Conservation (phyloP, 2,329 filamentous ascomycete species). For the Neoscytalidium dimidiatum region DNA sequence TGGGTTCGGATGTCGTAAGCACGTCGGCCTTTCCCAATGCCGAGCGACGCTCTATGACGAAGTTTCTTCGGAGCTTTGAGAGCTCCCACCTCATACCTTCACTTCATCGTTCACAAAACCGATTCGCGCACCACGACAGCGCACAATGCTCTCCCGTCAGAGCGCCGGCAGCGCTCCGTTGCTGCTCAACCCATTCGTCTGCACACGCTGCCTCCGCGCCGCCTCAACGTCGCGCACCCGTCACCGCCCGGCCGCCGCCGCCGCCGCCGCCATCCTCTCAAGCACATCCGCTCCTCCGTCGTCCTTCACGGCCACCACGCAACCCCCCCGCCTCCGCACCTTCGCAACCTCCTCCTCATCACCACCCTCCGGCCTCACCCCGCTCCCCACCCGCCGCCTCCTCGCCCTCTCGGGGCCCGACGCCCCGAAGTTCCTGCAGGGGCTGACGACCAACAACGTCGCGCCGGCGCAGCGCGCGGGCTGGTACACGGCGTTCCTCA, state of each 20-base stretch:
- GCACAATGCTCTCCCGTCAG: constrained; percentile 2
- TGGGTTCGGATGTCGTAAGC: constrained; percentile 6
- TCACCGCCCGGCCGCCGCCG: not conserved
- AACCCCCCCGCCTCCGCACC: not conserved
- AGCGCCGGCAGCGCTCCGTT: not conserved
- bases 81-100: not conserved
- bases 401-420: constrained; percentile 80
- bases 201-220: constrained; percentile 11
- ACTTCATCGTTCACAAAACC: not conserved
- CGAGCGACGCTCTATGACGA: constrained; percentile 9
- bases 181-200: not conserved
- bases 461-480: constrained; percentile 39
- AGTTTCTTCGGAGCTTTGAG: constrained; percentile 7
- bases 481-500: constrained; percentile 79
- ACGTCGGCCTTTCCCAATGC: constrained; percentile 16
- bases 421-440: constrained; percentile 82
- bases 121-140: not conserved
- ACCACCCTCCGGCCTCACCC: constrained; percentile 32
- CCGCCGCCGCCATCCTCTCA: not conserved
- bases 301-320: not conserved
- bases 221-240: too few relatives aligned
- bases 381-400: constrained; percentile 72
- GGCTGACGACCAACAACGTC: constrained; percentile 77
- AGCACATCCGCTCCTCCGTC: not conserved
- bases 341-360: constrained; percentile 3